Evolutionary conservation across 768 basidiomycete species (phyloP).

Genomic region (Rickenella mellea): DNA sequence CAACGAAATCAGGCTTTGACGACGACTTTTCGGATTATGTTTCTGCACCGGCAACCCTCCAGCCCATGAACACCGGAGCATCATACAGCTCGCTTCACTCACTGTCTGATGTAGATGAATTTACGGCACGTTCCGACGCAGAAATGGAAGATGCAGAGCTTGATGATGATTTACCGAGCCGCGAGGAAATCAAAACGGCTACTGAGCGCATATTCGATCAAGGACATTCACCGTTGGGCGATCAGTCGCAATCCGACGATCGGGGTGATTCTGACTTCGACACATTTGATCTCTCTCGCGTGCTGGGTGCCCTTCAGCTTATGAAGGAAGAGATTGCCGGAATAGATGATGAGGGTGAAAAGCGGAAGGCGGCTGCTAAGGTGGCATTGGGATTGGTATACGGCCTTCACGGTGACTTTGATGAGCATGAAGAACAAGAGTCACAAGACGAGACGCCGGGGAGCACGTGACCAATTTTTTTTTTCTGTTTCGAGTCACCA

Average conservation of each 20-base stretch:
- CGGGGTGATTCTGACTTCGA: slow-evolving; percentile 14
- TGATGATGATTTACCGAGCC: slow-evolving; percentile 18
- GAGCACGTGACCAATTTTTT: too few relatives aligned
- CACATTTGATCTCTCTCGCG: slow-evolving; percentile 51
- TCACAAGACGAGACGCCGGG: too few relatives aligned
- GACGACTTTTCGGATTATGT: slow-evolving; percentile 77
- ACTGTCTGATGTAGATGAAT: slow-evolving; percentile 40
- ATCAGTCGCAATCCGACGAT: background rate
- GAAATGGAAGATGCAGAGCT: slow-evolving; percentile 35
- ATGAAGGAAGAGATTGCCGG: slow-evolving; percentile 69
- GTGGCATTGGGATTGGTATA: slow-evolving; percentile 69
- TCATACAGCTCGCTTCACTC: slow-evolving; percentile 20
- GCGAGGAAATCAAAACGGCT: slow-evolving; percentile 20
- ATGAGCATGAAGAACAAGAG: too few relatives aligned
- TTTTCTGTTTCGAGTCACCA: too few relatives aligned
- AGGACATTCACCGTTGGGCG: background rate
- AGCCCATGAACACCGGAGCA: background rate
- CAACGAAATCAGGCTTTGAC: slow-evolving; percentile 37
- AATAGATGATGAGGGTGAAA: slow-evolving; percentile 54
- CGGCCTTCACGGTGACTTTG: slow-evolving; percentile 43
- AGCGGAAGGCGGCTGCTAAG: slow-evolving; percentile 57
- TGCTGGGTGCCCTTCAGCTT: slow-evolving; percentile 51
- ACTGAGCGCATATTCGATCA: slow-evolving; percentile 21
- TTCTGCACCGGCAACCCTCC: slow-evolving; percentile 34
- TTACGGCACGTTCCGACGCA: slow-evolving; percentile 34